Conservation (phyloP, 2,329 filamentous ascomycete species). For the Penicillium sp. region DNA sequence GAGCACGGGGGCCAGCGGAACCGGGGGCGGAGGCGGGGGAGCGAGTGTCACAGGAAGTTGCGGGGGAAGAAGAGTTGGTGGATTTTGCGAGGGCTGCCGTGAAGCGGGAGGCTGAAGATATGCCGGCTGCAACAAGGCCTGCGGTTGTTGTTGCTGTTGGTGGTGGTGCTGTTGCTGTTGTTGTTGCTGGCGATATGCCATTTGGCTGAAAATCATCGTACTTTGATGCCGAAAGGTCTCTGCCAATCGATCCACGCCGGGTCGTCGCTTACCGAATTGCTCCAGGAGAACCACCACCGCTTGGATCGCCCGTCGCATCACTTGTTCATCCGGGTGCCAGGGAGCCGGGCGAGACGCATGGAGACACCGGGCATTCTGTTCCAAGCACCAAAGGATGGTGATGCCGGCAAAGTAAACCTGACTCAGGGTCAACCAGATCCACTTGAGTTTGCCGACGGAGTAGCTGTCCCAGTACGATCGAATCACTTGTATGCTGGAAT, state of each 20-base stretch:
- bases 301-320: slow-evolving; percentile 33
- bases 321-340: slow-evolving; percentile 34
- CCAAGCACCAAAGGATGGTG: slow-evolving; percentile 37
- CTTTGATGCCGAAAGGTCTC: slow-evolving; percentile 36
- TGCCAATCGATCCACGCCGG: slow-evolving; percentile 32
- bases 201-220: slow-evolving; percentile 33
- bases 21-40: slow-evolving; percentile 16
- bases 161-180: slow-evolving; percentile 30
- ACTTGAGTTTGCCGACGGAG: slow-evolving; percentile 35
- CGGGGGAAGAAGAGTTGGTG: slow-evolving; percentile 12
- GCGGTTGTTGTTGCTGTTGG: slow-evolving; percentile 21
- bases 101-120: slow-evolving; percentile 5
- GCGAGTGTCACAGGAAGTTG: slow-evolving; percentile 16
- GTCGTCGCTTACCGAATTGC: slow-evolving; percentile 34
- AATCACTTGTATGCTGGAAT: slow-evolving; percentile 35
- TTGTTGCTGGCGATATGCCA: slow-evolving; percentile 30
- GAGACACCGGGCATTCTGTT: slow-evolving; percentile 33
- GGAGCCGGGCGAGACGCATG: slow-evolving; percentile 24
- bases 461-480: slow-evolving; percentile 38
- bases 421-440: slow-evolving; percentile 38
- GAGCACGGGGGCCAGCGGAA: slow-evolving; percentile 30
- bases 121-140: no score
- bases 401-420: slow-evolving; percentile 37
- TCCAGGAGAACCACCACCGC: slow-evolving; percentile 33
- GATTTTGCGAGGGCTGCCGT: slow-evolving; percentile 12